Evolutionary conservation across 2,329 filamentous ascomycete genomes (phyloP), one percentile per base, ranked within the genome.

Genomic region (Bipolaris victoriae): DNA sequence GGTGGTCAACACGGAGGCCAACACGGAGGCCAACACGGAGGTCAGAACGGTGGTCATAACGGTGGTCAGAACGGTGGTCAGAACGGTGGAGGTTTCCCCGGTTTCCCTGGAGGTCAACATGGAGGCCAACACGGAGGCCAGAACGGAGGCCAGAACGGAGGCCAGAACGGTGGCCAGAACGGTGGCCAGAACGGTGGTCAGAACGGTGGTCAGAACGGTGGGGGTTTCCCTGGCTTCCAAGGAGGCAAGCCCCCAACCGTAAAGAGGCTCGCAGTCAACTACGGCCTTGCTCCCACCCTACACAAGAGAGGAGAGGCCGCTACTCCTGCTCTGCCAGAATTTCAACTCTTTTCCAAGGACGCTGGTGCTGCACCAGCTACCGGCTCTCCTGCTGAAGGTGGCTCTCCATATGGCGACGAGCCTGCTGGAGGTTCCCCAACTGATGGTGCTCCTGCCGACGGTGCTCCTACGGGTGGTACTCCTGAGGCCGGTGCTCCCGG

Each of bases 211-310:
- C 10, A 11, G 10, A 37, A 35, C 7, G 35, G 45, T 36, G 50
- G 49, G n/a, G 43, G 33, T 22, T 13, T 37, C n/a, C 33, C 31
- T 3, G 36, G 33, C 26, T 29, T 10, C 26, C 26, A 29, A 29
- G 20, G 11, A 11, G 10, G 40, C 20, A 15, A 26, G 7, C 9
- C 29, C 33, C 16, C 51, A 24, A 1, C 16, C 7, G 31, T 26
- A 16, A 55, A 45, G 46, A 26, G 35, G 10, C 44, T 66, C 9
- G 55, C 57, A 11, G 53, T 66, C 47, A 58, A 66, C 57, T 66
- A 64, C 45, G 51, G 58, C 29, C 62, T 66, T 24, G 64, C 62
- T 9, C 60, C 64, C 11, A 20, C 18, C 7, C 26, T 16, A 26
- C 45, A 45, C 18, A 48, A 57, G 40, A 52, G 58, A 31, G 61